A percentile compares a stretch with the other conserved stretches of the same genome.
These are phyloP conservation scores for Telopea speciosissima DNA, from an alignment of 177 flowering plant genomes.

Conservation along the genomic window DNA sequence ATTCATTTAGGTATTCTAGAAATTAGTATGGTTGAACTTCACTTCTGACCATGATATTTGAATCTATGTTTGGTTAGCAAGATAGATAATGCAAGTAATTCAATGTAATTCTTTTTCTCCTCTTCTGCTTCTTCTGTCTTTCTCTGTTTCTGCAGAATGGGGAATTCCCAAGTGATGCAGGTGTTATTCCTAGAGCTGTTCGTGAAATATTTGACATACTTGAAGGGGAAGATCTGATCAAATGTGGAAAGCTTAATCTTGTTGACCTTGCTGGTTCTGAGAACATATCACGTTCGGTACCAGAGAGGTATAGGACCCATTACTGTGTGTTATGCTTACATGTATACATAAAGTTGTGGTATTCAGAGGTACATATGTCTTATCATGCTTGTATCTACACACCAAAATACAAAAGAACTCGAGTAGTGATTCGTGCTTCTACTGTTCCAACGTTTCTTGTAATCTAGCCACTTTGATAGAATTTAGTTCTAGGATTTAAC, in stretches of 20 bases:
- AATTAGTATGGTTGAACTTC: too few species aligned
- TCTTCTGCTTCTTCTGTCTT: too few species aligned
- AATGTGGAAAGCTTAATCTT: conserved; percentile 96
- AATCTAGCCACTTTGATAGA: background rate
- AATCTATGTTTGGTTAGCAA: too few species aligned
- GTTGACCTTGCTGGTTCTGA: conserved; percentile 99
- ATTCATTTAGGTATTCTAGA: too few species aligned
- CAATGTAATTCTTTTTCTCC: too few species aligned
- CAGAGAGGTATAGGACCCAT: conserved; percentile 61
- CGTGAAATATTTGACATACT: conserved; percentile 75
- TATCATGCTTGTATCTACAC: too few species aligned
- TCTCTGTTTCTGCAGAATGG: conserved; percentile 72
- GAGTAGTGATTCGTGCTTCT: background rate
- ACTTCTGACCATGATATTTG: too few species aligned
- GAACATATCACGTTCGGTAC: conserved; percentile 99
- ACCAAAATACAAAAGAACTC: background rate
- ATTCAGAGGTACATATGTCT: too few species aligned
- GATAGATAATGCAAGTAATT: too few species aligned
- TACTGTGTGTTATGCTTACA: background rate
- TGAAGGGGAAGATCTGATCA: conserved; percentile 96
- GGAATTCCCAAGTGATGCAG: conserved; percentile 95
- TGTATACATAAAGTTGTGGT: background rate
- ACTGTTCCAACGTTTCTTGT: background rate
- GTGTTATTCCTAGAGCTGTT: conserved; percentile 97
- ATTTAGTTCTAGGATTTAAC: background rate